Conservation (phyloP, 1,139 yeast genomes). For the Pichia sp. region DNA sequence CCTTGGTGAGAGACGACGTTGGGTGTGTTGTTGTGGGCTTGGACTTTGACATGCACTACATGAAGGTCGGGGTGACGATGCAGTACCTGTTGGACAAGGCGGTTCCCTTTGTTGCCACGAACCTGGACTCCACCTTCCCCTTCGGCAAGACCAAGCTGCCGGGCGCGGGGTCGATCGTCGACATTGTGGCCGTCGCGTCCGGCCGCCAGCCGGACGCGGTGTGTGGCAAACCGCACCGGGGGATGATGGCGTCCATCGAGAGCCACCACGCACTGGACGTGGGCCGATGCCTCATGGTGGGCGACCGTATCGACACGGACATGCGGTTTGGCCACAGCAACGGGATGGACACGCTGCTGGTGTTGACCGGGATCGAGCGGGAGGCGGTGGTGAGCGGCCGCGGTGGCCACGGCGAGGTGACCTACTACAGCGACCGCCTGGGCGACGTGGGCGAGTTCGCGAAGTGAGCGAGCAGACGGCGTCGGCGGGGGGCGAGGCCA, state of each 20-base stretch:
- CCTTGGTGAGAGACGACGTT: slow-evolving; percentile 61
- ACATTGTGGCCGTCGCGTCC: slow-evolving; percentile 67
- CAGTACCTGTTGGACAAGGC: slow-evolving; percentile 67
- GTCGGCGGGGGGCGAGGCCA: background rate
- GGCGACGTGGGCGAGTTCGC: background rate
- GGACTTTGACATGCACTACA: slow-evolving; percentile 68
- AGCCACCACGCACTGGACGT: slow-evolving; percentile 58
- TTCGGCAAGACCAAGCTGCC: slow-evolving; percentile 78
- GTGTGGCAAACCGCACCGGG: slow-evolving; percentile 87
- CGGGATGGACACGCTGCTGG: background rate
- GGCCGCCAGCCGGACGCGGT: slow-evolving; percentile 60
- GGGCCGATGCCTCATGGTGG: slow-evolving; percentile 77
- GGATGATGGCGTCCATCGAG: slow-evolving; percentile 86
- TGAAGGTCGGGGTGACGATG: slow-evolving; percentile 73
- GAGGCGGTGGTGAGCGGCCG: background rate
- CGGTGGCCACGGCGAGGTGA: background rate
- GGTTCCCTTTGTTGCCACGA: slow-evolving; percentile 85
- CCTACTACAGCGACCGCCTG: background rate
- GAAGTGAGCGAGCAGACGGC: too few relatives aligned
- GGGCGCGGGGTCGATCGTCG: slow-evolving; percentile 92
- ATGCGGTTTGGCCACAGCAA: slow-evolving; percentile 35
- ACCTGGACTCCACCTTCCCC: slow-evolving; percentile 91
- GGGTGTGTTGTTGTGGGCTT: slow-evolving; percentile 90
- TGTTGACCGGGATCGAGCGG: background rate
- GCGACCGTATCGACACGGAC: slow-evolving; percentile 92